Conservation (phyloP, 371 early-diverging fungal species). For the Lichtheimia corymbifera region DNA sequence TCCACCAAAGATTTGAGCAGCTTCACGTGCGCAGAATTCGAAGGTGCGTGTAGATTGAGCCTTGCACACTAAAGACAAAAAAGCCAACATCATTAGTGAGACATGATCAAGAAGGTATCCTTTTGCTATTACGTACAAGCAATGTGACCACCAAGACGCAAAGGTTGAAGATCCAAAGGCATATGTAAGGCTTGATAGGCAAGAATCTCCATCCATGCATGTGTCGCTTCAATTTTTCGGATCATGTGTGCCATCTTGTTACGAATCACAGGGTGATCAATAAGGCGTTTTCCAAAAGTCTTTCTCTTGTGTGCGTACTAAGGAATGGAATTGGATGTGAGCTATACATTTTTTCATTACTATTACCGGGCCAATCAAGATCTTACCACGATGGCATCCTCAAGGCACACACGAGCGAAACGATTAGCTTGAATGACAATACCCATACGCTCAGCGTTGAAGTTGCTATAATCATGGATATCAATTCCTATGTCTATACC, state of each 20-base stretch:
- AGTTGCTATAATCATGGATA: conserved; percentile 42
- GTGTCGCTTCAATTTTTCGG: conserved; percentile 84
- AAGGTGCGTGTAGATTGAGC: conserved; percentile 85
- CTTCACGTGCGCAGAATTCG: conserved; percentile 88
- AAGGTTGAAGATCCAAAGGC: conserved; percentile 67
- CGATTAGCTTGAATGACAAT: conserved; percentile 86
- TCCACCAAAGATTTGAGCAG: conserved; percentile 92
- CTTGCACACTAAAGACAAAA: conserved; percentile 58
- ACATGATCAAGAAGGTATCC: too few relatives aligned
- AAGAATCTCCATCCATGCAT: conserved; percentile 80
- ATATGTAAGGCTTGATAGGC: conserved; percentile 70
- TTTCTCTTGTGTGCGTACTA: conserved; percentile 86
- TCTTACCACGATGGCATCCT: conserved; percentile 73
- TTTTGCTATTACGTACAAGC: conserved; percentile 33
- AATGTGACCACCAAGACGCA: conserved; percentile 84
- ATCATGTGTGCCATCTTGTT: conserved; percentile 79
- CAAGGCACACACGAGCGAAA: conserved; percentile 84
- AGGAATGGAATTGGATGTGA: not conserved
- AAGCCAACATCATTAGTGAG: not conserved
- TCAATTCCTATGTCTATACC: not conserved
- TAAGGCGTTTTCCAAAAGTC: conserved; percentile 84
- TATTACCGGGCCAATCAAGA: not conserved
- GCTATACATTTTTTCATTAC: not conserved
- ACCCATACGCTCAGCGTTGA: conserved; percentile 80
- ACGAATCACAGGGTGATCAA: conserved; percentile 71